phyloP scores from a whole-genome alignment of 352 stramenopile species.

The Hyaloperonospora arabidopsidis region DNA sequence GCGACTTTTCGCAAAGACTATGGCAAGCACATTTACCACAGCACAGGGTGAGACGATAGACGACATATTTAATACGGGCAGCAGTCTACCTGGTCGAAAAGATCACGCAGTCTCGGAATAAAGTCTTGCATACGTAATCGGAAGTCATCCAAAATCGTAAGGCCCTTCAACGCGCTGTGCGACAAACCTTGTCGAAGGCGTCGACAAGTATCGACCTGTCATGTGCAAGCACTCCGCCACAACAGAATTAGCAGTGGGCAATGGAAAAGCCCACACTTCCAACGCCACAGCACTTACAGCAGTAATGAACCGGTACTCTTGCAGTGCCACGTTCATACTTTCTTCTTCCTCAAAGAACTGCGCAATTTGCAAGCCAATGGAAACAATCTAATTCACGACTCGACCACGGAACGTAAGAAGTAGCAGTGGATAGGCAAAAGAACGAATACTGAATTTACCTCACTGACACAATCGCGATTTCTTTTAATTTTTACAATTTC shows the following conservation, averaged over 20 bases:
- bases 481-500: constrained; percentile 79
- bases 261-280: background rate
- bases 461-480: constrained; percentile 68
- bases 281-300: constrained; percentile 32
- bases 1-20: constrained; percentile 72
- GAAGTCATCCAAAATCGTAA: constrained; percentile 59
- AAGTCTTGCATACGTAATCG: constrained; percentile 62
- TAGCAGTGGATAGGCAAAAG: background rate
- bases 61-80: background rate
- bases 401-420: constrained; percentile 2
- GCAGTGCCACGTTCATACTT: constrained; percentile 62
- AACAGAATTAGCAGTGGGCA: background rate
- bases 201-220: constrained; percentile 69
- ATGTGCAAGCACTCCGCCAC: background rate
- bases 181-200: constrained; percentile 43
- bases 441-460: constrained; percentile 27
- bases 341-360: constrained; percentile 72
- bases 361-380: constrained; percentile 49
- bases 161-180: constrained; percentile 33
- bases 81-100: constrained; percentile 65
- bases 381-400: constrained; percentile 17
- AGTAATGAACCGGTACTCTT: constrained; percentile 56
- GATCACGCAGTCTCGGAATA: constrained; percentile 52
- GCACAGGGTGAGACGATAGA: background rate
- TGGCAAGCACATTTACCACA: background rate